These are phyloP conservation scores for Epicoccum nigrum DNA, from an alignment of 2,329 filamentous ascomycete species.

Conservation along the genomic window DNA sequence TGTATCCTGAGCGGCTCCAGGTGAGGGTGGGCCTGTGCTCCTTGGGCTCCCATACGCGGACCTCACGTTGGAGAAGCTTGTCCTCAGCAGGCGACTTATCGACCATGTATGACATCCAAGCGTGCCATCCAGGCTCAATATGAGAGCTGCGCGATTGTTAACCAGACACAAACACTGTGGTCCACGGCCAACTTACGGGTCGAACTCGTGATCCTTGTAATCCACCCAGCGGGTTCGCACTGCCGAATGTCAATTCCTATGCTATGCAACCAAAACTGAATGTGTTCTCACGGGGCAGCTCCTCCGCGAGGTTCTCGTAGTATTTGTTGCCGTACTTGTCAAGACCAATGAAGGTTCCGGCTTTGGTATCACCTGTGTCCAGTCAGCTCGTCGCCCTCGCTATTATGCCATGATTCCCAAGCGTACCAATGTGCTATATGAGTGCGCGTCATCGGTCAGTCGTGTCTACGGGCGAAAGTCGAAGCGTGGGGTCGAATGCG, in stretches of 20 bases:
- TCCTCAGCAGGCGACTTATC: constrained; percentile 85
- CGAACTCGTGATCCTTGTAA: constrained; percentile 86
- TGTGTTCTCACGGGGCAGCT: constrained; percentile 77
- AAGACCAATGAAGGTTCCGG: constrained; percentile 79
- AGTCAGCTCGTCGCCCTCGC: constrained; percentile 33
- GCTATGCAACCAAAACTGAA: not conserved
- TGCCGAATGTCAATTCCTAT: constrained; percentile 47
- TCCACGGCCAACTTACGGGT: constrained; percentile 63
- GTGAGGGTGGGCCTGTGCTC: constrained; percentile 79
- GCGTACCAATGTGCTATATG: constrained; percentile 49
- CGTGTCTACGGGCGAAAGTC: constrained; percentile 22
- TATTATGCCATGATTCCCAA: not conserved
- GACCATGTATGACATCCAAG: constrained; percentile 93
- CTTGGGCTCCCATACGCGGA: constrained; percentile 76
- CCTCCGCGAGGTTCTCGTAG: constrained; percentile 89
- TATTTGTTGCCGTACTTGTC: constrained; percentile 97
- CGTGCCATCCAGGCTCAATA: constrained; percentile 96
- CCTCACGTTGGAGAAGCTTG: constrained; percentile 68
- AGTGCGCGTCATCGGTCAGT: constrained; percentile 34
- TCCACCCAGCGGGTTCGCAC: constrained; percentile 98
- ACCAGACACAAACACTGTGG: constrained; percentile 13
- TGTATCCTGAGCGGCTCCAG: constrained; percentile 77
- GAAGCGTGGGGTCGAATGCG: constrained; percentile 48
- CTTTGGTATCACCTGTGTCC: constrained; percentile 87
- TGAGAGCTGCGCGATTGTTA: constrained; percentile 66